Evolutionary conservation across 495 filamentous ascomycete species (phyloP).

Genomic region (Neurospora pannonica): DNA sequence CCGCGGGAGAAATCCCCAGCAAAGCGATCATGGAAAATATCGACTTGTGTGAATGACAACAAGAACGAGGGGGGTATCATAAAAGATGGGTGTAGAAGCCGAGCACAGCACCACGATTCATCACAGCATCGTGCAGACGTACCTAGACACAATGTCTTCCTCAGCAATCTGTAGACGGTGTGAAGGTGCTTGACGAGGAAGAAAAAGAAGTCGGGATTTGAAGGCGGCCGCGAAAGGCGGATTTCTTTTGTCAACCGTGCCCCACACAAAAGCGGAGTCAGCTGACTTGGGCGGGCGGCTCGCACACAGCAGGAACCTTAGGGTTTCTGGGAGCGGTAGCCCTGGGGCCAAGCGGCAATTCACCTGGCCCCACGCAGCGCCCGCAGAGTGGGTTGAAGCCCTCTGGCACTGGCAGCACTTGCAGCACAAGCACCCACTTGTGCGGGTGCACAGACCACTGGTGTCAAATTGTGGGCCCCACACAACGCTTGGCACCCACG

Average conservation of each 20-base stretch:
- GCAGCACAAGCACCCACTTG: neutral
- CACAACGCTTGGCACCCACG: conserved; percentile 5
- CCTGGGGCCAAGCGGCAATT: conserved; percentile 8
- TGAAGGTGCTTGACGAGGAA: conserved; percentile 26
- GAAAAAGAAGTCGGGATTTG: conserved; percentile 16
- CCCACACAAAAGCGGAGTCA: conserved; percentile 23
- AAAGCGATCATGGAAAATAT: neutral
- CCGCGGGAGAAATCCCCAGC: neutral
- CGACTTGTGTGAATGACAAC: conserved; percentile 1
- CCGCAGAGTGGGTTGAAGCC: neutral
- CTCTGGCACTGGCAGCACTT: neutral
- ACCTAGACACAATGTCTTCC: conserved; percentile 50
- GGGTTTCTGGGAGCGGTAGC: conserved; percentile 18
- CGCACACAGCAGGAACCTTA: conserved; percentile 7
- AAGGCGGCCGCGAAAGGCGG: conserved; percentile 4
- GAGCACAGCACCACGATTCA: conserved; percentile 9
- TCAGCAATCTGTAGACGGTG: conserved; percentile 45
- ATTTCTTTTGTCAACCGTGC: conserved; percentile 19
- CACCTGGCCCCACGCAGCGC: neutral
- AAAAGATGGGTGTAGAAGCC: conserved; percentile 8
- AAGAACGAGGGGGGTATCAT: conserved; percentile 22
- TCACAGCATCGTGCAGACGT: conserved; percentile 33
- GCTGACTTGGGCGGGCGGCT: conserved; percentile 12
- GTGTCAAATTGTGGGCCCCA: conserved; percentile 4
- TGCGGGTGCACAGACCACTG: neutral